A percentile compares a stretch with the other conserved stretches of the same genome.
Conservation (phyloP, 306 rosid species). For the Amphicarpaea edgeworthii region DNA sequence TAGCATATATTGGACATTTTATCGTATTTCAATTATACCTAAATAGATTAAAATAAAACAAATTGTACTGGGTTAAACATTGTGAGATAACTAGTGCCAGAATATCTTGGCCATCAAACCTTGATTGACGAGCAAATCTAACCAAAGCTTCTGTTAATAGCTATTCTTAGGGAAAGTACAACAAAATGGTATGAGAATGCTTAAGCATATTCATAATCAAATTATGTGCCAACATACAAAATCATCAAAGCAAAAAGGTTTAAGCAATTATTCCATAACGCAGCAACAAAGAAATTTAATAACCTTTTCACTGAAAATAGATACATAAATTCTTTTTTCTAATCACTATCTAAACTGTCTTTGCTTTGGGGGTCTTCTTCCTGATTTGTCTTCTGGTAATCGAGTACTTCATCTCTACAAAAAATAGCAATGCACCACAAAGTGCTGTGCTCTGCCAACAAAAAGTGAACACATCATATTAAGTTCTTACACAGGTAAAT, state of each 20-base stretch:
- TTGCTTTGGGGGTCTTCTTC: constrained; percentile 81
- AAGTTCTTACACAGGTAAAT: constrained; percentile 14
- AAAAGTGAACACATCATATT: constrained; percentile 25
- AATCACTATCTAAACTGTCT: constrained; percentile 63
- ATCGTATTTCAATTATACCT: background rate
- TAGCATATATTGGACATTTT: background rate
- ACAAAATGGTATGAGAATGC: constrained; percentile 16
- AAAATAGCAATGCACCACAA: constrained; percentile 85
- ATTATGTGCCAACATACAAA: constrained; percentile 32
- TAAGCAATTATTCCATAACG: constrained; percentile 35
- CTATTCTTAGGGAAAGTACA: constrained; percentile 33
- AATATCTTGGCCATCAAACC: constrained; percentile 3
- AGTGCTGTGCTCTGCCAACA: constrained; percentile 69
- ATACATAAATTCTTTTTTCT: constrained; percentile 33
- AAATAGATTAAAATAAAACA: background rate
- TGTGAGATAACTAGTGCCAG: background rate
- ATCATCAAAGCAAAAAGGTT: constrained; percentile 32
- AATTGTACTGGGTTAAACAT: constrained; percentile 25
- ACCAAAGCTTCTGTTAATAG: constrained; percentile 18
- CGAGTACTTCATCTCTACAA: constrained; percentile 80
- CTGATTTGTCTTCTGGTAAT: constrained; percentile 66
- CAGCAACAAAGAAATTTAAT: constrained; percentile 41
- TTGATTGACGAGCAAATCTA: constrained; percentile 33
- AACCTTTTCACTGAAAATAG: constrained; percentile 29
- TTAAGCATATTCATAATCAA: constrained; percentile 35